Conservation (phyloP, 129 eudicot species). For the Gnaphalium uliginosum region DNA sequence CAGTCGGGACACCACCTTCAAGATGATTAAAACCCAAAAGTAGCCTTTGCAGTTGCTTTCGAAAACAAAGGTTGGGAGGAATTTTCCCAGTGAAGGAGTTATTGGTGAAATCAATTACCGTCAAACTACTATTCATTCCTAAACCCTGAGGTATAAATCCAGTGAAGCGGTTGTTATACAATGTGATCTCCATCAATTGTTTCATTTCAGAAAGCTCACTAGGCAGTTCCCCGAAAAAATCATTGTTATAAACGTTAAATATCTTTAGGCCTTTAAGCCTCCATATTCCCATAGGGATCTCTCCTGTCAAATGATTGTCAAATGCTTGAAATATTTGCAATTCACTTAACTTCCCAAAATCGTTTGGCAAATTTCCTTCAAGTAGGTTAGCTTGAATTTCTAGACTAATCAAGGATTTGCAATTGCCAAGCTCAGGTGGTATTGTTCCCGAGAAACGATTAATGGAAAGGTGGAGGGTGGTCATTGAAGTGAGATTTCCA, state of each 20-base stretch:
- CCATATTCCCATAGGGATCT: conserved; percentile 67
- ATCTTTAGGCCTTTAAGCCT: conserved; percentile 53
- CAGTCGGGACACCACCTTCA: conserved; percentile 62
- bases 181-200: conserved; percentile 48
- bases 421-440: conserved; percentile 73
- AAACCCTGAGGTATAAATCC: conserved; percentile 75
- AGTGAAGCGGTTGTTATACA: conserved; percentile 61
- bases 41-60: conserved; percentile 55
- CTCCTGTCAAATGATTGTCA: conserved; percentile 66
- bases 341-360: conserved; percentile 52
- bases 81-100: conserved; percentile 71
- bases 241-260: conserved; percentile 55
- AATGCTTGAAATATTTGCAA: conserved; percentile 49
- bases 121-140: conserved; percentile 72
- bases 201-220: conserved; percentile 52
- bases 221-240: conserved; percentile 70
- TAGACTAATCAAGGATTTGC: conserved; percentile 55
- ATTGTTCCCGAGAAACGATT: conserved; percentile 67
- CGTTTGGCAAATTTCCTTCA: conserved; percentile 64
- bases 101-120: conserved; percentile 57
- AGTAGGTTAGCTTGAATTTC: conserved; percentile 53
- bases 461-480: conserved; percentile 52
- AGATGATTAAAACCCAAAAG: conserved; percentile 59
- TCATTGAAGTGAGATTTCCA: conserved; percentile 52
- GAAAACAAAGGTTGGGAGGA: conserved; percentile 71